Conservation (phyloP, 768 basidiomycete genomes). For the Boletus tylopilopsis region DNA sequence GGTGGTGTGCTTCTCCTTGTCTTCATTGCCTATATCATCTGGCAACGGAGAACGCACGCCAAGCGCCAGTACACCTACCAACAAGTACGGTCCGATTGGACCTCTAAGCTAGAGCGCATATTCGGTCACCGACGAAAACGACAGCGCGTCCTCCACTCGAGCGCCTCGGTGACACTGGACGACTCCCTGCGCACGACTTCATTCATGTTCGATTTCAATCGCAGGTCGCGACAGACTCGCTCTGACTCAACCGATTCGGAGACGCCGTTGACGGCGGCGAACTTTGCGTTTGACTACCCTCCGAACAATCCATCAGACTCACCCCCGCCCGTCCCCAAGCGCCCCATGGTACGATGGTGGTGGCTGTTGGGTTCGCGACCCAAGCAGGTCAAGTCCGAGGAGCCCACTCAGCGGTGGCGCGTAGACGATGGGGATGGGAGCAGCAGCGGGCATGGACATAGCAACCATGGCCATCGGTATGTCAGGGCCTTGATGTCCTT, state of each 20-base stretch:
- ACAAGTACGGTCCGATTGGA: conserved; percentile 12
- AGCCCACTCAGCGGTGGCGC: conserved; percentile 20
- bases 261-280: conserved; percentile 21
- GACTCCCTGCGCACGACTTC: conserved; percentile 17
- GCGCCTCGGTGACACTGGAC: conserved; percentile 19
- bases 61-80: conserved; percentile 11
- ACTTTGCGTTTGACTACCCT: conserved; percentile 10
- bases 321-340: conserved; percentile 2
- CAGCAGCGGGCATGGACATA: conserved; percentile 19
- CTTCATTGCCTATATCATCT: conserved; percentile 22
- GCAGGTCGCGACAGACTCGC: conserved; percentile 12
- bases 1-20: conserved; percentile 27
- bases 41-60: conserved; percentile 16
- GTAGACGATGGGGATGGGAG: conserved; percentile 26
- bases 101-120: conserved; percentile 9
- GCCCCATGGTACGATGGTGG: conserved; percentile 22
- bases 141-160: conserved; percentile 11
- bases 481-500: conserved; percentile 2
- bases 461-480: conserved; percentile 8
- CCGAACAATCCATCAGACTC: background rate
- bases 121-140: conserved; percentile 16
- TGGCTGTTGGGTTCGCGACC: conserved; percentile 24
- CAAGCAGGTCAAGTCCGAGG: conserved; percentile 19
- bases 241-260: conserved; percentile 27
- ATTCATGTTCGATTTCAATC: background rate